Evolutionary conservation across 768 basidiomycete species (phyloP), one percentile per base, ranked within the genome.

Genomic region (Kwoniella dejecticola): DNA sequence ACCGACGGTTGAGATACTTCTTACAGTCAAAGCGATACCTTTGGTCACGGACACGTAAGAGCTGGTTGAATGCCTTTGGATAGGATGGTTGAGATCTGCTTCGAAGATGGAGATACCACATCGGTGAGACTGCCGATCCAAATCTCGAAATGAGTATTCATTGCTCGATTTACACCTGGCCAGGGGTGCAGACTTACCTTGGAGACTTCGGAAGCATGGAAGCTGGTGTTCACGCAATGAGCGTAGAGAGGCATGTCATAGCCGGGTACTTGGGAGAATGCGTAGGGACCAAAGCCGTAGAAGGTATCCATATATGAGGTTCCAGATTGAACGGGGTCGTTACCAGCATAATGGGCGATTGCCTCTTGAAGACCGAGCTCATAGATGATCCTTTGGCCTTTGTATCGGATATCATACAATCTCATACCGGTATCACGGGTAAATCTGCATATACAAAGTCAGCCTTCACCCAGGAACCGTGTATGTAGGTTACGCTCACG

Each of bases 361-460:
- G 85, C 86, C 67, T 87, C 86, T 69, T 87, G 86, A 10, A 85
- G 85, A 2, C 80, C 78, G 8, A 86, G 82, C 78, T 86, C 83
- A 63, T 87, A 88, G 33, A 87, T 81, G 40, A 88, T 83, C 29
- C 86, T 72, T 68, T 85, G 84, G 8, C 81, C 81, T 44, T 80
- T 78, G 79, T 87, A 85, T 3, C 82, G 79, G 41, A 87, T 81
- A 68, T 87, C 83, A 84, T 84, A 87, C 19, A 87, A 74, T 26
- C 59, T 40, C 57, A 60, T 60, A 24, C 64, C 58, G 27, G 69
- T 72, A 38, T 63, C 60, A 19, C 64, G 55, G 23, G 65, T 62
- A 59, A 33, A 56, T 38, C 52, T 64, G 52, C 1, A 46, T 85
- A 36, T 36, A 85, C 86, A 17, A 4, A 19, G 42, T 50, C 48